Conservation (phyloP, 2,329 filamentous ascomycete genomes). For the Alternaria burnsii region DNA sequence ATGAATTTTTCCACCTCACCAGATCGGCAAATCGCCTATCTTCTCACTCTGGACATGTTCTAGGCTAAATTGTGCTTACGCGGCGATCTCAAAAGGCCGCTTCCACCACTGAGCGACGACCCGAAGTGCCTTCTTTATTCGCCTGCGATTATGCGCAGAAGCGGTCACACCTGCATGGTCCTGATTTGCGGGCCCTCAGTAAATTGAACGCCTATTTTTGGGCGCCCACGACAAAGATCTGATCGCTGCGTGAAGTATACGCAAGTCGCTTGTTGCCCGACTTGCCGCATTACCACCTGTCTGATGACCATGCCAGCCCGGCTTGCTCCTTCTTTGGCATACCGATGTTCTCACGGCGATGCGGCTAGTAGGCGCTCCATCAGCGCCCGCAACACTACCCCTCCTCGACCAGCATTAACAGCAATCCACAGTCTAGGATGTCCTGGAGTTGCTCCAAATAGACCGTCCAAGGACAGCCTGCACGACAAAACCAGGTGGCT, state of each 20-base stretch:
- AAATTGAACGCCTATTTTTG: conserved; percentile 34
- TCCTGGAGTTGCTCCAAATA: conserved; percentile 25
- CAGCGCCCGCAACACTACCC: conserved; percentile 26
- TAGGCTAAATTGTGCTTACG: conserved; percentile 27
- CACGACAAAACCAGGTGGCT: conserved; percentile 26
- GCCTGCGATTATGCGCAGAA: conserved; percentile 24
- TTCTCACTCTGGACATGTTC: conserved; percentile 18
- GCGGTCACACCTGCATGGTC: conserved; percentile 28
- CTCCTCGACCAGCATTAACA: conserved; percentile 21
- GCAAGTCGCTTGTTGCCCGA: conserved; percentile 25
- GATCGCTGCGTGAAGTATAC: conserved; percentile 25
- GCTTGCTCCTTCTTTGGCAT: conserved; percentile 14
- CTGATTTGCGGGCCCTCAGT: conserved; percentile 19
- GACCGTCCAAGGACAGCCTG: conserved; percentile 25
- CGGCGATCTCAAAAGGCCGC: conserved; percentile 20
- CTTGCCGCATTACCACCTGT: conserved; percentile 30
- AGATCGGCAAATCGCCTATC: conserved; percentile 26
- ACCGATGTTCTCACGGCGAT: conserved; percentile 17
- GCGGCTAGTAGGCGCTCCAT: conserved; percentile 21
- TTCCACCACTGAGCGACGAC: conserved; percentile 21
- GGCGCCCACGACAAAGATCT: conserved; percentile 28
- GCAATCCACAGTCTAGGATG: conserved; percentile 23
- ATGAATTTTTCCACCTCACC: conserved; percentile 17
- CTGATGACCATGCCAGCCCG: conserved; percentile 25
- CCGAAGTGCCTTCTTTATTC: conserved; percentile 23